These are phyloP conservation scores for Pyrenula aspistea DNA, from an alignment of 495 filamentous ascomycete genomes.

Conservation along the genomic window DNA sequence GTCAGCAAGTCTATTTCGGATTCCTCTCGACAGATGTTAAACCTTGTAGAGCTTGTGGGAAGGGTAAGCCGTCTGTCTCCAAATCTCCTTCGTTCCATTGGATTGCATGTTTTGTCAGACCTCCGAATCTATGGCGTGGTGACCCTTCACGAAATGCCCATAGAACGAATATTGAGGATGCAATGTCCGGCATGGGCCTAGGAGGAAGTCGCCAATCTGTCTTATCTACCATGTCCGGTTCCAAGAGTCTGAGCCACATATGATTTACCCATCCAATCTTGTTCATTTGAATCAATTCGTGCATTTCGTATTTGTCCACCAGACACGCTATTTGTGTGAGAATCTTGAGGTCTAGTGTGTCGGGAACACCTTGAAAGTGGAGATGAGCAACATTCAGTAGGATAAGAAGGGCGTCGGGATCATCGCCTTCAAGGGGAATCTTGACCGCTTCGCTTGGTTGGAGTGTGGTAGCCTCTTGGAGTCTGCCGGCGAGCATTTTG, in stretches of 20 bases:
- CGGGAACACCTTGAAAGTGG: slow-evolving; percentile 11
- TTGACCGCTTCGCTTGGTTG: slow-evolving; percentile 7
- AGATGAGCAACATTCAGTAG: slow-evolving; percentile 15
- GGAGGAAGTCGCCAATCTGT: not conserved
- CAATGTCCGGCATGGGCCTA: not conserved
- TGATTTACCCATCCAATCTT: not conserved
- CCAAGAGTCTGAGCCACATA: not conserved
- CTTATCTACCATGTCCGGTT: not conserved
- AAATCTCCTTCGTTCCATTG: not conserved
- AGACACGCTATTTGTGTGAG: slow-evolving; percentile 13
- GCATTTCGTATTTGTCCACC: slow-evolving; percentile 20
- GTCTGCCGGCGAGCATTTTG: not conserved
- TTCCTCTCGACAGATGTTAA: too few species aligned
- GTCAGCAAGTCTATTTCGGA: too few species aligned
- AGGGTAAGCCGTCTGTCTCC: not conserved
- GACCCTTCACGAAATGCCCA: not conserved
- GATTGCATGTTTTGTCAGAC: not conserved
- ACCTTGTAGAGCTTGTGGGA: not conserved
- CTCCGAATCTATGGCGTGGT: not conserved
- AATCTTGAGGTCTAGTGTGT: slow-evolving; percentile 4
- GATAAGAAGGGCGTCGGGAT: slow-evolving; percentile 9
- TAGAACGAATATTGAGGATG: not conserved
- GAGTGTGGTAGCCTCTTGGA: slow-evolving; percentile 2
- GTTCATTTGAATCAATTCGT: slow-evolving; percentile 22
- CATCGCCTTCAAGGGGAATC: slow-evolving; percentile 16